Base-by-base conservation (phyloP, 2,329 filamentous ascomycete genomes). In the Lomentospora prolificans region DNA sequence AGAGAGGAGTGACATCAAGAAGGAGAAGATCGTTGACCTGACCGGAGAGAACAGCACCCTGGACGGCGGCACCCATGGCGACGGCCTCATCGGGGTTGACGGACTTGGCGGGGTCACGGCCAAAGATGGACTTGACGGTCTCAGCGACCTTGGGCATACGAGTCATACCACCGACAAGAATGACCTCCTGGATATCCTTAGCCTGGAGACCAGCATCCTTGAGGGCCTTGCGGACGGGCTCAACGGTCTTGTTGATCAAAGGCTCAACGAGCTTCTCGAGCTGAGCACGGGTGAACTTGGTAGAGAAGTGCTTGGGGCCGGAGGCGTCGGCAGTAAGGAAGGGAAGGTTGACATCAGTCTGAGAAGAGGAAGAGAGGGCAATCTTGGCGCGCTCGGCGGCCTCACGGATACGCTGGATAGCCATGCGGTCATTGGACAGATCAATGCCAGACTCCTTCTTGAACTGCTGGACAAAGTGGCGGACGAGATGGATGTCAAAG, bases 331-430 rank as follows among this genome's bases (percentile, higher is more conserved):
- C 92, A 71, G 91, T 96, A 76, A 97, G 96, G 84, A 97, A 97
- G 63, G 92, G 92, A 69, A 97, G 84, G 81, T 95, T 96, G 77
- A 97, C 96, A 69, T 96, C 92, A 64, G 92, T 97, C 74, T 95
- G 89, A 64, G 91, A 83, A 57, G 91, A 91, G 31, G 91, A 96
- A 10, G 92, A 97, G 64, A 97, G 80, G 78, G 96, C 92, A 67
- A 96, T 96, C 89, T 97, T 97, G 70, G 92, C 92, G 85, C 96
- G 96, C 83, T 97, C 92, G 64, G 91, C 90, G 64, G 91, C 92
- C 79, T 96, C 92, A 77, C 92, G 91, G 72, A 97, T 96, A 84
- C 92, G 87, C 83, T 96, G 92, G 69, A 97, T 95, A 65, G 92
- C 92, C 91, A 96, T 96, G 72, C 92, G 90, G 79, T 97, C 92